phyloP scores from a whole-genome alignment of 192 early-diverging fungal species.

The Coemansia sp. region DNA sequence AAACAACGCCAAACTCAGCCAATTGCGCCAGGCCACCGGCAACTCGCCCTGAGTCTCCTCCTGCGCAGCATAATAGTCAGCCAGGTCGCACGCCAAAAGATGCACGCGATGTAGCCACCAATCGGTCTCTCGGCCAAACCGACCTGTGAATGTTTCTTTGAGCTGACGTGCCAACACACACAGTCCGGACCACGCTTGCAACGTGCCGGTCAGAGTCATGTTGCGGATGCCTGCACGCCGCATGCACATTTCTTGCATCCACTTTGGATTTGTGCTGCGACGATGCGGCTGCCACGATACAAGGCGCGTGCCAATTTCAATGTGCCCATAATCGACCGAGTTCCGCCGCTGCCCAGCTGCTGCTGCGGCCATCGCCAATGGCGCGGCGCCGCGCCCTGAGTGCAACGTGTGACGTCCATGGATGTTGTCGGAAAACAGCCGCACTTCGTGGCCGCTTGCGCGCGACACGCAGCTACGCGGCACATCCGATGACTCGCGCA shows the following conservation, averaged over 20 bases:
- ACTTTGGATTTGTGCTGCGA: slow-evolving; percentile 41
- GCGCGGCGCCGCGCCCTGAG: slow-evolving; percentile 31
- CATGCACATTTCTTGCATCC: slow-evolving; percentile 18
- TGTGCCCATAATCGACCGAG: slow-evolving; percentile 21
- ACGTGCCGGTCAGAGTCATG: slow-evolving; percentile 24
- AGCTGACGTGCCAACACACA: slow-evolving; percentile 44
- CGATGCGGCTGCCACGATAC: slow-evolving; percentile 31
- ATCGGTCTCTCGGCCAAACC: slow-evolving; percentile 19
- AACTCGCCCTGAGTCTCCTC: slow-evolving; percentile 15
- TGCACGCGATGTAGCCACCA: slow-evolving; percentile 54
- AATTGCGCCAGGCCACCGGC: slow-evolving; percentile 18
- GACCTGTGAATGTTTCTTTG: slow-evolving; percentile 25
- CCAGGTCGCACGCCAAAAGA: slow-evolving; percentile 41
- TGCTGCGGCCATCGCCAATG: slow-evolving; percentile 45
- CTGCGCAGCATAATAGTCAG: slow-evolving; percentile 47
- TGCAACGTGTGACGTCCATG: slow-evolving; percentile 36
- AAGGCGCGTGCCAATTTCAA: slow-evolving; percentile 11
- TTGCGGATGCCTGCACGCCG: slow-evolving; percentile 20
- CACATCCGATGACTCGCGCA: slow-evolving; percentile 27
- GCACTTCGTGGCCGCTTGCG: slow-evolving; percentile 29
- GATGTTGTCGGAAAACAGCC: slow-evolving; percentile 34
- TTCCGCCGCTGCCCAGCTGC: slow-evolving; percentile 8
- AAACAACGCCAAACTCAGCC: slow-evolving; percentile 39
- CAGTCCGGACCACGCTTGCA: slow-evolving; percentile 44
- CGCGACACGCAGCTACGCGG: slow-evolving; percentile 12